Base-by-base conservation (phyloP, 352 stramenopile genomes). In the Phytopythium helicoides region DNA sequence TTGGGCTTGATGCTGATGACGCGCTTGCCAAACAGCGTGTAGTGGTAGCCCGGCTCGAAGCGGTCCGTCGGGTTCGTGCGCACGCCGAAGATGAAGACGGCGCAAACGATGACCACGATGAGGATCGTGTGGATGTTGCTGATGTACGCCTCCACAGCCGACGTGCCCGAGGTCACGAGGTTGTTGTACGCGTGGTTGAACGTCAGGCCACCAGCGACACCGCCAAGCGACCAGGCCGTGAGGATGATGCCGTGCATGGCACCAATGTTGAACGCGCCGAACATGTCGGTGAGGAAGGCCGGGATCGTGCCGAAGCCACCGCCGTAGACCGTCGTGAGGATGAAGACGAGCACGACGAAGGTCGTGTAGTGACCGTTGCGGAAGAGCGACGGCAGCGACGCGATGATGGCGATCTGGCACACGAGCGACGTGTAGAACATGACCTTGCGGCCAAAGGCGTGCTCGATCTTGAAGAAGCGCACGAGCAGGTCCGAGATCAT, bases 221-320 rank as follows among this genome's bases (percentile, higher is more conserved):
- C 84, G 19, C 77, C 76, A 39, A 92, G 83, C 2, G 81, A 91
- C 84, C 84, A 94, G n/a, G 81, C 68, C 7, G 84, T 92, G 25
- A 94, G 56, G 52, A 91, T 86, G 22, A 89, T 55, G 5, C 84
- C 84, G 61, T 94, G 84, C 72, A 92, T 85, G 3, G 79, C 77
- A 12, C 79, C 84, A 48, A 92, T 92, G 73, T 92, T 91, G 49
- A 67, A 90, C 3, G 77, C 77, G 15, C 84, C 84, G 54, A 92
- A 94, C 81, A 92, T 92, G 52, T 92, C 84, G 2, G 81, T 90
- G 11, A 94, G 57, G 52, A 92, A 88, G 34, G 63, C 78, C 34
- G 81, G 81, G 59, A 92, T 90, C 18, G 68, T 89, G 36, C 81
- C 80, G 22, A 92, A 90, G 18, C 77, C 78, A 22, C 80, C 84